These are phyloP conservation scores for Pseudocercospora eumusae DNA, from an alignment of 2,329 filamentous ascomycete genomes.

Conservation along the genomic window DNA sequence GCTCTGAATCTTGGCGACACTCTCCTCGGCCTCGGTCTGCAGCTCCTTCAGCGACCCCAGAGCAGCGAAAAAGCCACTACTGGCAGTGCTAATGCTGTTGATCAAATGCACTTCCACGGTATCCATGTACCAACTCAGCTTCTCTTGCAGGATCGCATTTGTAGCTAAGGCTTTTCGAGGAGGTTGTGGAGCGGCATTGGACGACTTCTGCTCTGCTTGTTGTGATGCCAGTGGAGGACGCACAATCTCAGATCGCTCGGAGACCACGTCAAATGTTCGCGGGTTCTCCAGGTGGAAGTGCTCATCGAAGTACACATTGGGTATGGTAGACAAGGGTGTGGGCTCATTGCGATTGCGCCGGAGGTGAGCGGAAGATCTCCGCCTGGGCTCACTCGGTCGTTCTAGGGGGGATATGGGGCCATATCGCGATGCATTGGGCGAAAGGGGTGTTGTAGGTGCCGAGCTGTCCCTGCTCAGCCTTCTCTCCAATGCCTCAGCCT, in stretches of 20 bases:
- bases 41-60: conserved; percentile 87
- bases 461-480: conserved; percentile 42
- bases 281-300: conserved; percentile 95
- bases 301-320: conserved; percentile 89
- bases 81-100: conserved; percentile 91
- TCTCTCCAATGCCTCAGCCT: conserved; percentile 51
- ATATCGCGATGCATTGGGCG: conserved; percentile 39
- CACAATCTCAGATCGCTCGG: conserved; percentile 95
- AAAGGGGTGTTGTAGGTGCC: conserved; percentile 42
- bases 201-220: conserved; percentile 50
- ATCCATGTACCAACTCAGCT: conserved; percentile 99
- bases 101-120: conserved; percentile 97
- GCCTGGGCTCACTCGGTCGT: conserved; percentile 48
- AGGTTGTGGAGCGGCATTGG: conserved; percentile 56
- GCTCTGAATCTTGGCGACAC: conserved; percentile 80
- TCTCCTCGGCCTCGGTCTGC: conserved; percentile 88
- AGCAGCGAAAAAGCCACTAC: conserved; percentile 93
- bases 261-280: conserved; percentile 92
- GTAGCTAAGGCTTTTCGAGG: conserved; percentile 84
- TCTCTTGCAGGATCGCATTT: conserved; percentile 96
- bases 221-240: conserved; percentile 59
- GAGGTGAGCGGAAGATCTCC: conserved; percentile 53
- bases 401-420: conserved; percentile 47
- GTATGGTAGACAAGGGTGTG: conserved; percentile 88
- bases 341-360: conserved; percentile 69